These are phyloP conservation scores for Bremia lactucae DNA, from an alignment of 352 stramenopile genomes.

Conservation along the genomic window DNA sequence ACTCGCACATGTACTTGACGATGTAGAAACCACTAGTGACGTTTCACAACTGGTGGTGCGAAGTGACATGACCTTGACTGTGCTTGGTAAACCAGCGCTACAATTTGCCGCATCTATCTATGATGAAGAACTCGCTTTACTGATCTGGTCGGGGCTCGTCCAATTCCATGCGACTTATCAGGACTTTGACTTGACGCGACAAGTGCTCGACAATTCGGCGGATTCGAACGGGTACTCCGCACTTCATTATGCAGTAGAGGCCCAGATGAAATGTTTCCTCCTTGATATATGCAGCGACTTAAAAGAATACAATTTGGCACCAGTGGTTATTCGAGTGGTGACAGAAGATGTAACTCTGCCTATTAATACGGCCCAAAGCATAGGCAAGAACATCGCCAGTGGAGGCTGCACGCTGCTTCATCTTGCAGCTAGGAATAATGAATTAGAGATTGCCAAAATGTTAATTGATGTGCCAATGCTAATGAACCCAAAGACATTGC, in stretches of 20 bases:
- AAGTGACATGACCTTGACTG: constrained; percentile 33
- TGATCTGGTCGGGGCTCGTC: constrained; percentile 50
- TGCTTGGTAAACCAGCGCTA: constrained; percentile 70
- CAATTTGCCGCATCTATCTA: constrained; percentile 79
- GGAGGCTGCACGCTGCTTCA: constrained; percentile 65
- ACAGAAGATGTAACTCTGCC: constrained; percentile 63
- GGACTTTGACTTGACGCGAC: constrained; percentile 37
- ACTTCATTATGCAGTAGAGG: constrained; percentile 68
- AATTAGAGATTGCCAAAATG: constrained; percentile 34
- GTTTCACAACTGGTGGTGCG: constrained; percentile 4
- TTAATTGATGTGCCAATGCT: constrained; percentile 31
- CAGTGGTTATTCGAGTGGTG: constrained; percentile 16
- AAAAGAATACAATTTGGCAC: constrained; percentile 8
- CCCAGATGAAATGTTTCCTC: constrained; percentile 51
- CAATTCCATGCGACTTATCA: constrained; percentile 29
- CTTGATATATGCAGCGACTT: constrained; percentile 19
- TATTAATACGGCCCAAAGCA: constrained; percentile 44
- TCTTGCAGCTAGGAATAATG: constrained; percentile 49
- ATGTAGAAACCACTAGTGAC: constrained; percentile 15
- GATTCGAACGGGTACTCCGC: constrained; percentile 62
- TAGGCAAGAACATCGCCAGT: constrained; percentile 58
- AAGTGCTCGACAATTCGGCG: constrained; percentile 56
- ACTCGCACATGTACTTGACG: constrained; percentile 25
- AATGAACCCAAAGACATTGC: constrained; percentile 11
- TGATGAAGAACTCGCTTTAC: constrained; percentile 61